Evolutionary conservation across 192 early-diverging fungal genomes (phyloP).

Genomic region (Coemansia sp.): DNA sequence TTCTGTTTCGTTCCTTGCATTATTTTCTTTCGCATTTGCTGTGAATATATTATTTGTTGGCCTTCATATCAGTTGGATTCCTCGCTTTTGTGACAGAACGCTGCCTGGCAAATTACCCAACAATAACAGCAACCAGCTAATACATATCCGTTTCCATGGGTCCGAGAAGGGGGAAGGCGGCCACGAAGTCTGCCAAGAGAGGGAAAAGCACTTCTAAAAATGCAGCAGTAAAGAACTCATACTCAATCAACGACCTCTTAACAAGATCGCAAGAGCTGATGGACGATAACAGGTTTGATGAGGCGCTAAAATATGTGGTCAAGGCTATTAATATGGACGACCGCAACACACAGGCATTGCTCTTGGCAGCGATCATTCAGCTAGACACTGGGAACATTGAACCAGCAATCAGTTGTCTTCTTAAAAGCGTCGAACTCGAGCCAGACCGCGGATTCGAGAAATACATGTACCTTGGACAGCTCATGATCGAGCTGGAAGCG

Average conservation of each 20-base stretch:
- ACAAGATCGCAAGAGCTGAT: slow-evolving; percentile 65
- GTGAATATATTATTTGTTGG: not conserved
- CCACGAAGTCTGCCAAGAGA: slow-evolving; percentile 8
- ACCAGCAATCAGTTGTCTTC: slow-evolving; percentile 63
- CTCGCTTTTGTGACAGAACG: not conserved
- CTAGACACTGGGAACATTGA: slow-evolving; percentile 74
- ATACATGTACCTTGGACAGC: slow-evolving; percentile 89
- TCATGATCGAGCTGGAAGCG: slow-evolving; percentile 67
- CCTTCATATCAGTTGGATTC: not conserved
- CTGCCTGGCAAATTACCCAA: too few species aligned
- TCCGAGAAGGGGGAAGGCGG: slow-evolving; percentile 17
- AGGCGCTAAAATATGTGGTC: slow-evolving; percentile 70
- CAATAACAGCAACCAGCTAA: not conserved
- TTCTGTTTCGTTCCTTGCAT: not conserved
- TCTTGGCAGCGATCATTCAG: slow-evolving; percentile 72
- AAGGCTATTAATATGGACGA: slow-evolving; percentile 68
- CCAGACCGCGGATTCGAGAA: slow-evolving; percentile 71
- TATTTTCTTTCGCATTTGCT: not conserved
- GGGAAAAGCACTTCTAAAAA: slow-evolving; percentile 8
- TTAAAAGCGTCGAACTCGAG: slow-evolving; percentile 61
- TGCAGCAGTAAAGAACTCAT: slow-evolving; percentile 27
- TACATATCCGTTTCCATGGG: slow-evolving; percentile 8
- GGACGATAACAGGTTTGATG: slow-evolving; percentile 76
- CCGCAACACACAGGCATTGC: slow-evolving; percentile 62
- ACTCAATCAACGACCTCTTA: slow-evolving; percentile 63